Conservation (phyloP, 805 yeast species). For the Kluyveromyces aestuarii region DNA sequence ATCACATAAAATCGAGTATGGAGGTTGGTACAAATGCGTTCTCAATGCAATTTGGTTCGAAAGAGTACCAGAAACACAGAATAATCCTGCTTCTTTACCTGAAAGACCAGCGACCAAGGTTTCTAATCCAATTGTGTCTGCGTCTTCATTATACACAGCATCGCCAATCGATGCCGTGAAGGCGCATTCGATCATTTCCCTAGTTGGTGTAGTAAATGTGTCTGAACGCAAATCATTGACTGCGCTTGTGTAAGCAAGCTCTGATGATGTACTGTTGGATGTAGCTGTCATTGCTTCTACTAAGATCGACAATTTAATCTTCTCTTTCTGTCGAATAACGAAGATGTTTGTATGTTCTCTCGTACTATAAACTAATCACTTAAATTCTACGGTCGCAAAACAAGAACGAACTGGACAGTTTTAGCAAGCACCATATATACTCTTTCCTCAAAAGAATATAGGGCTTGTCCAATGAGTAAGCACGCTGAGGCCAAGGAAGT, state of each 20-base stretch:
- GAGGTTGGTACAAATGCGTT: slow-evolving; percentile 65
- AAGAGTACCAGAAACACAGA: slow-evolving; percentile 82
- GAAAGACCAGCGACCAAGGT: slow-evolving; percentile 53
- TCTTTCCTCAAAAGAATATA: too few species aligned
- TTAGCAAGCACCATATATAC: too few species aligned
- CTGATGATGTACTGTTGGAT: background rate
- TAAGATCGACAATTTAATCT: background rate
- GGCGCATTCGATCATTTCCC: slow-evolving; percentile 58
- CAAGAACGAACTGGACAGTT: too few species aligned
- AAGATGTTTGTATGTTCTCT: too few species aligned
- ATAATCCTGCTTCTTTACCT: slow-evolving; percentile 75
- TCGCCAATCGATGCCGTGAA: slow-evolving; percentile 62
- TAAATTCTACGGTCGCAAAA: too few species aligned
- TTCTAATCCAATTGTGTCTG: slow-evolving; percentile 57
- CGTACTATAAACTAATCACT: too few species aligned
- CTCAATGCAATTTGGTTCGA: slow-evolving; percentile 83
- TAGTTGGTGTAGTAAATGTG: slow-evolving; percentile 85
- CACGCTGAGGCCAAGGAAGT: too few species aligned
- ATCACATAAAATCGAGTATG: slow-evolving; percentile 75
- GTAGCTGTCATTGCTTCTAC: slow-evolving; percentile 4
- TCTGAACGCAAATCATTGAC: slow-evolving; percentile 60
- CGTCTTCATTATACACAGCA: slow-evolving; percentile 82
- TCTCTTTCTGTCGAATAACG: too few species aligned
- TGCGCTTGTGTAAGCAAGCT: slow-evolving; percentile 21
- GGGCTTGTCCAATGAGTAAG: too few species aligned